Base-by-base conservation (phyloP, 2,329 filamentous ascomycete species). In the Colletotrichum sp. region DNA sequence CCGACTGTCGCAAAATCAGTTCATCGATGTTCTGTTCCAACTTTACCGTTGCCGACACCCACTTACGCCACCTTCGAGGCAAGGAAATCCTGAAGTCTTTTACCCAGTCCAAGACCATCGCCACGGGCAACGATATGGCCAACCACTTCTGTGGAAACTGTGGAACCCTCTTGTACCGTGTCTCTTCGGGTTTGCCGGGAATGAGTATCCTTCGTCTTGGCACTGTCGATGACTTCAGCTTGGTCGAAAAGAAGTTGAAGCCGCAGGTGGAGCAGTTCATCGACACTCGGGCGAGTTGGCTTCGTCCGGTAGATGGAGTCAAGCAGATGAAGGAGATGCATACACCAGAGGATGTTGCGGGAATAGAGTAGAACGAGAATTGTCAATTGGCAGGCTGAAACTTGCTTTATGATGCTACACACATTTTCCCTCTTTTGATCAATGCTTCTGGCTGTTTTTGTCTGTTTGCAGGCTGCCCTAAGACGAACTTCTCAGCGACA, bases 11-110 rank as follows among this genome's bases (percentile, higher is more conserved):
- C 79, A 93, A 93, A 79, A 85, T 93, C 75, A 92, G 90, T 0
- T 90, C 91, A 0, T 91, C 90, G 1, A 91, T 92, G 88, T 92
- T 91, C 82, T 88, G 90, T 4, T 88, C 90, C 69, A 92, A 91
- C 82, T 91, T 93, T 79, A 85, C 86, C 74, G 81, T 92, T 55
- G 77, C 79, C 13, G 85, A 91, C 79, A 79, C 80, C 1, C 74
- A 87, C 72, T 78, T 92, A 0, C 86, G 80, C 63, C 87, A 91
- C 78, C 12, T 90, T 0, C 89, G 90, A 15, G 91, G 91, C 10
- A 82, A 83, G 6, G 87, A 90, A 1, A 88, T 87, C 32, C 84
- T 93, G 15, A 89, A 81, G 21, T 77, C 79, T 1, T 92, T 83
- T 73, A 78, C 79, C 6, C 88, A 92, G 78, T 79, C 78, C 4